These are phyloP conservation scores for Lachancea lanzarotensis DNA, from an alignment of 805 yeast species.

Conservation along the genomic window DNA sequence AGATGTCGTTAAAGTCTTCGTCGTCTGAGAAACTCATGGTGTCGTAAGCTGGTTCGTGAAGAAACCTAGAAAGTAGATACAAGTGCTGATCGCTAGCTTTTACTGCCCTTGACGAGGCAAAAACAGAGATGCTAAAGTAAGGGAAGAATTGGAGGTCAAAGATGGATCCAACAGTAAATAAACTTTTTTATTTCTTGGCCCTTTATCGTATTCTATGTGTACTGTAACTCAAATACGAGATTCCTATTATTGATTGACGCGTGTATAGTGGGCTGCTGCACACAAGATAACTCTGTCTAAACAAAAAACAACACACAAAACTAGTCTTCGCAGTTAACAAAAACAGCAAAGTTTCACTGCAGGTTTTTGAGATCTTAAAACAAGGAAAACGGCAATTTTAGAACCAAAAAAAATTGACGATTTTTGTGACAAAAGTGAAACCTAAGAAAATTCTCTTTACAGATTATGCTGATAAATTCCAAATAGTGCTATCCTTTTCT, in stretches of 20 bases:
- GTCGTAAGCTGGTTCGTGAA: background rate
- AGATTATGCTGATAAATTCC: no score
- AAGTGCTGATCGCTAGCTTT: conserved; percentile 2
- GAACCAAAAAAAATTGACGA: no score
- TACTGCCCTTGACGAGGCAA: no score
- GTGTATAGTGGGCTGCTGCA: conserved; percentile 5
- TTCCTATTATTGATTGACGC: conserved; percentile 3
- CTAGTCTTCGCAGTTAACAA: background rate
- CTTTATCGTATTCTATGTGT: no score
- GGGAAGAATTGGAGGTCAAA: background rate
- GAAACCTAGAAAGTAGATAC: conserved; percentile 7
- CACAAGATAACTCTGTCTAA: conserved; percentile 10
- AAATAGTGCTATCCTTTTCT: background rate
- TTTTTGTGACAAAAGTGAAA: no score
- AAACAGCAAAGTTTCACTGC: background rate
- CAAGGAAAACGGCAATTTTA: background rate
- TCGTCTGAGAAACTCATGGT: conserved; percentile 76
- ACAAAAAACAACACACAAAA: conserved; percentile 7
- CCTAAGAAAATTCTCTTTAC: no score
- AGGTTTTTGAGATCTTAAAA: background rate
- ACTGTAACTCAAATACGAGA: background rate
- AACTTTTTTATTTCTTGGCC: no score
- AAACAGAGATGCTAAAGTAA: no score
- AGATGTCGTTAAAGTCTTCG: conserved; percentile 93
- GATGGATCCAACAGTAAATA: no score